These are phyloP conservation scores for Sporothrix pallida DNA, from an alignment of 2,329 filamentous ascomycete genomes.

Conservation along the genomic window DNA sequence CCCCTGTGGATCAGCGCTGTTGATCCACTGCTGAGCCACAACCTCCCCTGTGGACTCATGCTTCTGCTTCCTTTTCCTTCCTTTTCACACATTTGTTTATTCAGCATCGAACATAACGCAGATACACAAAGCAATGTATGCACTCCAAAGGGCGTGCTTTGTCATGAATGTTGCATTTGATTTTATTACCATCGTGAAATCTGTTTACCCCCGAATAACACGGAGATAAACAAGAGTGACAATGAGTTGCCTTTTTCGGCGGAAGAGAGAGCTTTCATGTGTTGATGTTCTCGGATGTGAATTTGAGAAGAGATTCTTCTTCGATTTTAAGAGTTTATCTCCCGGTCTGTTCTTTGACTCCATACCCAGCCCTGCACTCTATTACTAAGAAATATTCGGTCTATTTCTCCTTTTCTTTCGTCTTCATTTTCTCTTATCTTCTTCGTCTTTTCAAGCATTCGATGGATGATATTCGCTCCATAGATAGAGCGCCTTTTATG, in stretches of 20 bases:
- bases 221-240: neutral
- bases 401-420: neutral
- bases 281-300: neutral
- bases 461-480: neutral
- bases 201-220: neutral
- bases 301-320: no score
- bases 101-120: neutral
- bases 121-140: neutral
- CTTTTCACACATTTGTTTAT: neutral
- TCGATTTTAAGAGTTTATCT: no score
- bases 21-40: neutral
- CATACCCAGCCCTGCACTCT: neutral
- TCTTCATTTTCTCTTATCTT: neutral
- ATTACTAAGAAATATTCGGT: neutral
- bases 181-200: neutral
- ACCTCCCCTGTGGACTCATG: neutral
- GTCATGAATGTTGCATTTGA: neutral
- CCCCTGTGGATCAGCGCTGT: conserved; percentile 13
- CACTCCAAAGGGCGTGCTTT: neutral
- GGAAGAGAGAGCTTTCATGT: neutral
- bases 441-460: neutral
- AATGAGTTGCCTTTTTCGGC: neutral
- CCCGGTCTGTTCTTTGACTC: neutral
- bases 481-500: neutral
- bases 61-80: neutral